Percentiles rank a stretch among this genome's conserved stretches.
Evolutionary conservation across 441 rosid genomes (phyloP).

Genomic region (Pelargonium fulgidum): DNA sequence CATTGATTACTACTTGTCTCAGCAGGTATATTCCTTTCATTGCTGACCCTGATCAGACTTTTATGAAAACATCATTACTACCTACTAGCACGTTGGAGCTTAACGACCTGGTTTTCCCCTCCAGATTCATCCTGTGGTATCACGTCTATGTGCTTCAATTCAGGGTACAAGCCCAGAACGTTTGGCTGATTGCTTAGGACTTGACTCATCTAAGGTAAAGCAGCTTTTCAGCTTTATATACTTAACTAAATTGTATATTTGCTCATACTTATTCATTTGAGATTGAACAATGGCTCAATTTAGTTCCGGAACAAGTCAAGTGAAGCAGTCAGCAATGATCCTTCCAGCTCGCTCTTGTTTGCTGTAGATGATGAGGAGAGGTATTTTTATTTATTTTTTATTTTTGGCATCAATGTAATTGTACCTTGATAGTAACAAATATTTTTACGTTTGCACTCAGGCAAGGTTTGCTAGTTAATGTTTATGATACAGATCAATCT

Average conservation of each 20-base stretch:
- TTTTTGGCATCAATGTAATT: slow-evolving; percentile 4
- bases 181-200: slow-evolving; percentile 93
- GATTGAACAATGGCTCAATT: slow-evolving; percentile 20
- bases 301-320: slow-evolving; percentile 70
- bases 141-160: slow-evolving; percentile 87
- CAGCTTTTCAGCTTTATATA: slow-evolving; percentile 11
- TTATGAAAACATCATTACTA: background rate
- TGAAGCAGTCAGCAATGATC: slow-evolving; percentile 41
- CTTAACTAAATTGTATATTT: background rate
- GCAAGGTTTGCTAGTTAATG: background rate
- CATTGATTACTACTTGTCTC: slow-evolving; percentile 87
- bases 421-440: background rate
- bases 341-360: slow-evolving; percentile 49
- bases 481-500: slow-evolving; percentile 3
- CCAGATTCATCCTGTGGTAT: slow-evolving; percentile 96
- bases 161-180: slow-evolving; percentile 96
- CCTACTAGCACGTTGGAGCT: background rate
- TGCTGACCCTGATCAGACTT: background rate
- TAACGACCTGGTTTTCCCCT: background rate
- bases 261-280: slow-evolving; percentile 9
- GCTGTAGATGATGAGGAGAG: slow-evolving; percentile 69
- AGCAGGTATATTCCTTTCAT: slow-evolving; percentile 32
- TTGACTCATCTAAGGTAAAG: slow-evolving; percentile 87
- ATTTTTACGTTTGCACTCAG: background rate
- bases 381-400: slow-evolving; percentile 30